phyloP scores from a whole-genome alignment of 2,329 filamentous ascomycete species.

The Zymoseptoria crescenta region DNA sequence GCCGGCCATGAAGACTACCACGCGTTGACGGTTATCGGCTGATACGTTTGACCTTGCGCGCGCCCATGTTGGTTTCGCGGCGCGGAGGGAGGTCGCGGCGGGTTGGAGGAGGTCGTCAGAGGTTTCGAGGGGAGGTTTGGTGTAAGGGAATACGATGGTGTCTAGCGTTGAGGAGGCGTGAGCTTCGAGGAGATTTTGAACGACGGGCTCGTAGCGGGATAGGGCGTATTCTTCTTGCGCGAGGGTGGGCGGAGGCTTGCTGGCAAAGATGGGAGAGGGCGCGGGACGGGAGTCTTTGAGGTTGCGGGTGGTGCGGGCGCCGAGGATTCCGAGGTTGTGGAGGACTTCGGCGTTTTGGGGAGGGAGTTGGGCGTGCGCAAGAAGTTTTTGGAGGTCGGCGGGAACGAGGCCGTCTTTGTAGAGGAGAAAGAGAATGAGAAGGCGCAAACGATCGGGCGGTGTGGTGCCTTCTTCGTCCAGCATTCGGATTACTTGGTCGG shows the following conservation, averaged over 20 bases:
- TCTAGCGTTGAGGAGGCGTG: constrained; percentile 38
- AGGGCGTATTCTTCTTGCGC: constrained; percentile 70
- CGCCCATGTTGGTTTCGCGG: constrained; percentile 92
- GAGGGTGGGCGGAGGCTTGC: constrained; percentile 50
- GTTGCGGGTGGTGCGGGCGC: constrained; percentile 61
- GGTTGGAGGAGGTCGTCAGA: constrained; percentile 47
- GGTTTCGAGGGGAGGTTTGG: constrained; percentile 51
- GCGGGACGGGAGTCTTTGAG: constrained; percentile 70
- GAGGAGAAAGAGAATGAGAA: constrained; percentile 78
- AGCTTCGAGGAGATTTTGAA: constrained; percentile 82
- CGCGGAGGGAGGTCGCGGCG: constrained; percentile 63
- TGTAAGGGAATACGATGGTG: constrained; percentile 40
- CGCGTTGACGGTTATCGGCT: constrained; percentile 76
- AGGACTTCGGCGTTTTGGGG: constrained; percentile 65
- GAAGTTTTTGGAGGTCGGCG: constrained; percentile 75
- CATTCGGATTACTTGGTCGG: constrained; percentile 77
- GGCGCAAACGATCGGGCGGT: constrained; percentile 67
- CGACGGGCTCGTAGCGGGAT: constrained; percentile 73
- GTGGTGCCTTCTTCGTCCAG: constrained; percentile 73
- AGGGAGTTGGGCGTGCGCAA: constrained; percentile 74
- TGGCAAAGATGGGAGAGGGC: constrained; percentile 61
- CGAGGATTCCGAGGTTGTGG: constrained; percentile 71
- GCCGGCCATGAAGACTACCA: constrained; percentile 91
- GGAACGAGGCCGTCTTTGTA: constrained; percentile 77
- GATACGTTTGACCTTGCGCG: constrained; percentile 58